Evolutionary conservation across 148 eudicot genomes (phyloP), one percentile per base, ranked within the genome.

Genomic region (Camellia japonica): DNA sequence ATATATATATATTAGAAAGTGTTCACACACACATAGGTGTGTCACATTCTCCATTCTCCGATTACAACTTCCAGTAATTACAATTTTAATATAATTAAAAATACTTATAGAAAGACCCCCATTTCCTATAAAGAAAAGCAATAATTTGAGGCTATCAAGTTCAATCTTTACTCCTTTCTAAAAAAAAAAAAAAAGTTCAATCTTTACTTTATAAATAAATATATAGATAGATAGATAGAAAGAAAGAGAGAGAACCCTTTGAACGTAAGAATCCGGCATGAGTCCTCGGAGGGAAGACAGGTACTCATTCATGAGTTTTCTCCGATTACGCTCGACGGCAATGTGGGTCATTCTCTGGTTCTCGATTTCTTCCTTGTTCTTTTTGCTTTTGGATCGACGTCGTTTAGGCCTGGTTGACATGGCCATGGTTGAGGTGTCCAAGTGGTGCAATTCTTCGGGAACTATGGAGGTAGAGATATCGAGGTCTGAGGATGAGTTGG

Each of bases 321-420:
- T 73, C 4, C 95, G 74, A 43, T 92, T 92, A 5, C 95, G 84
- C 76, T 92, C 95, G 8, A 90, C 92, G 0, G 89, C 87, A 84
- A 92, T 92, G 88, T 92, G 95, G 75, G 93, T 88, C 90, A 90
- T 92, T 82, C 95, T 88, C 79, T 92, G 95, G 58, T 78, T 87
- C 87, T 92, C 93, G 5, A 92, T 71, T 41, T 92, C 93, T 63
- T 87, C 90, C 61, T 71, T 76, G 64, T 87, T 92, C 90, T 90
- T 92, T 73, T 66, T 83, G 30, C 78, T 79, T 60, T 80, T 82
- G 0, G 90, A 66, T 8, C 92, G 84, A 0, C 90, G 80, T 18
- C 90, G 80, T 61, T 79, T 89, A 0, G 82, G 84, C 82, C 90
- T 80, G 30, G 75, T 23, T 30, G 79, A 7, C 5, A 55, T 68